Base-by-base conservation (phyloP, 495 filamentous ascomycete genomes). In the Platismatia glauca region DNA sequence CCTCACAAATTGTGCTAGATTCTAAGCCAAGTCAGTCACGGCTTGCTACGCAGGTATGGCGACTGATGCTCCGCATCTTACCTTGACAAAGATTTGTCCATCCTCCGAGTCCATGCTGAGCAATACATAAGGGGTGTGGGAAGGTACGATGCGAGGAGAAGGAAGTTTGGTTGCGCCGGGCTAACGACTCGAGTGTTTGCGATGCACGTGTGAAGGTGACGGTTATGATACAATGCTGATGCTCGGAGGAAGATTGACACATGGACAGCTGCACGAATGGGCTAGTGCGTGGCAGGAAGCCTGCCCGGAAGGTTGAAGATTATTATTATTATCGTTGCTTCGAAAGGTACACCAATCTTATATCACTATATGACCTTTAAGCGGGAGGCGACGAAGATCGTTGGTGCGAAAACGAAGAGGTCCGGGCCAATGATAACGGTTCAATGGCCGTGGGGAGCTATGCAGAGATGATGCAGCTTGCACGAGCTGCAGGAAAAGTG, bases 1-100 rank as follows among this genome's bases (percentile, higher is more conserved):
- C 61, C 93, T 89, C 72, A 98, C 91, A 76, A 95, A 97, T 73
- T 86, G 87, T 66, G 93, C 91, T 65, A 98, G 82, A 77, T 94
- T 94, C 92, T 96, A n/a, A 29, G 29, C 24, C 15, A 9, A 57
- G 44, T 57, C n/a, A 58, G 65, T 59, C 57, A 44, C 27, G 46
- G 9, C 34, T 22, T 7, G n/a, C 29, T 16, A 58, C 41, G 39
- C 69, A 70, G 70, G 35, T 33, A 43, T 13, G 61, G 53, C 38
- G 48, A 48, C 24, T 55, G 27, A 34, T 59, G n/a, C 37, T 38
- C 24, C 31, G 35, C 55, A 57, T 57, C 78, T 55, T 78, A 90
- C 89, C 82, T 91, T 95, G 68, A 94, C 82, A 77, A 92, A 95
- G 73, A 86, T 78, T 80, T 90, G 86, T 77, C 90, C 90, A 84